These are phyloP conservation scores for Pichia nanzhaoensis DNA, from an alignment of 805 yeast genomes.

Conservation along the genomic window DNA sequence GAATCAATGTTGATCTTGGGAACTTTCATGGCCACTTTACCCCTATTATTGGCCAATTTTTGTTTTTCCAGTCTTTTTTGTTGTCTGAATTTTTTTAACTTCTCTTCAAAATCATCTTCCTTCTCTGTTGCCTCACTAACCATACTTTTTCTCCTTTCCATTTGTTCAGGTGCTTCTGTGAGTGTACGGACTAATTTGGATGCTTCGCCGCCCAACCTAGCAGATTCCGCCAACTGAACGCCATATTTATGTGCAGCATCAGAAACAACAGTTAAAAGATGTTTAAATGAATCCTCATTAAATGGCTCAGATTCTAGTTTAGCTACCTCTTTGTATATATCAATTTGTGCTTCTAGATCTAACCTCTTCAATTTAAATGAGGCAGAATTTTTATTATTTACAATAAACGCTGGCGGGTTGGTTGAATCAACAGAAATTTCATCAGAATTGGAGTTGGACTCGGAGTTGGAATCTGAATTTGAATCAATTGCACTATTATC, in stretches of 20 bases:
- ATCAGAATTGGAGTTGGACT: neutral
- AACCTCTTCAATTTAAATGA: constrained; percentile 20
- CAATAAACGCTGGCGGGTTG: constrained; percentile 13
- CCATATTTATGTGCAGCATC: constrained; percentile 31
- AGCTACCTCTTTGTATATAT: constrained; percentile 22
- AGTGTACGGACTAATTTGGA: constrained; percentile 36
- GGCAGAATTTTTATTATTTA: constrained; percentile 7
- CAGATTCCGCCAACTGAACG: constrained; percentile 31
- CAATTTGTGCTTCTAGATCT: constrained; percentile 22
- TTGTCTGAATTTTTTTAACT: constrained; percentile 9
- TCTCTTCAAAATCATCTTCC: constrained; percentile 11
- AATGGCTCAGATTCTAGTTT: constrained; percentile 19
- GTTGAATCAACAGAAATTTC: constrained; percentile 13
- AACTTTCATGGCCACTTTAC: neutral
- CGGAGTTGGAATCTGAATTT: neutral
- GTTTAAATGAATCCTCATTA: constrained; percentile 26
- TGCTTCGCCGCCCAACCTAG: constrained; percentile 31
- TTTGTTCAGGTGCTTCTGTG: constrained; percentile 35
- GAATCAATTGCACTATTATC: constrained; percentile 3
- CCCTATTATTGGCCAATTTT: neutral
- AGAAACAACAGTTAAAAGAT: constrained; percentile 25
- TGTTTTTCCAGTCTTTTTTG: constrained; percentile 6
- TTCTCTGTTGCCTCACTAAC: constrained; percentile 14
- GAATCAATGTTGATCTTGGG: constrained; percentile 16
- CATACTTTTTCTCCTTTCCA: constrained; percentile 26